Percentiles rank a stretch among this genome's conserved stretches.
Evolutionary conservation across 768 basidiomycete species (phyloP).

Genomic region (Flagelloscypha sp.): DNA sequence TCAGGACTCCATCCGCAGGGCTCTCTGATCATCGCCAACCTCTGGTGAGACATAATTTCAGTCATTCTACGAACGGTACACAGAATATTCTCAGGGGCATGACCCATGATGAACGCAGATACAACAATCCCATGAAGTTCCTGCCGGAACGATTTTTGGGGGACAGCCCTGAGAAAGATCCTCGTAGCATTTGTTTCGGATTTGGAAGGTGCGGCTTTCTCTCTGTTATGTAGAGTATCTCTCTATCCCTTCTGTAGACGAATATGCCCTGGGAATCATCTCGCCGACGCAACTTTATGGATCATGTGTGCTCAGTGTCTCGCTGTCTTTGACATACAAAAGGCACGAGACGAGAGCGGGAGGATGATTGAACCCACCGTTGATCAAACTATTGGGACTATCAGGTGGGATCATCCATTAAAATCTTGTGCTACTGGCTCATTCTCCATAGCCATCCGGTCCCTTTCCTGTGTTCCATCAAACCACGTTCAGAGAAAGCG

Average conservation of each 20-base stretch:
- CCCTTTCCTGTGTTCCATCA: constrained; percentile 21
- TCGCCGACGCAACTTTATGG: constrained; percentile 20
- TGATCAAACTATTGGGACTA: constrained; percentile 27
- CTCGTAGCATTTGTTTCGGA: constrained; percentile 34
- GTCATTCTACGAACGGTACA: no score
- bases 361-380: constrained; percentile 19
- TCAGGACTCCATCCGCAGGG: no score
- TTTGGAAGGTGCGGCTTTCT: constrained; percentile 31
- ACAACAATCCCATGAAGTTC: constrained; percentile 27
- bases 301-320: constrained; percentile 23
- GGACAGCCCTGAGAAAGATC: constrained; percentile 24
- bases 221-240: background rate
- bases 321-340: constrained; percentile 21
- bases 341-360: constrained; percentile 18
- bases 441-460: constrained; percentile 15
- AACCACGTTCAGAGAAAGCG: constrained; percentile 17
- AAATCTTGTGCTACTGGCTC: constrained; percentile 1
- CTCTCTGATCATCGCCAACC: no score
- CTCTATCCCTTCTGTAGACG: constrained; percentile 9
- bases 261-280: constrained; percentile 23
- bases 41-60: no score
- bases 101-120: constrained; percentile 20
- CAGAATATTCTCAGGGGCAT: no score
- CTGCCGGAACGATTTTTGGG: constrained; percentile 38
- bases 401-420: constrained; percentile 18